These are phyloP conservation scores for Brassica cretica DNA, from an alignment of 345 rosid genomes.

Conservation along the genomic window DNA sequence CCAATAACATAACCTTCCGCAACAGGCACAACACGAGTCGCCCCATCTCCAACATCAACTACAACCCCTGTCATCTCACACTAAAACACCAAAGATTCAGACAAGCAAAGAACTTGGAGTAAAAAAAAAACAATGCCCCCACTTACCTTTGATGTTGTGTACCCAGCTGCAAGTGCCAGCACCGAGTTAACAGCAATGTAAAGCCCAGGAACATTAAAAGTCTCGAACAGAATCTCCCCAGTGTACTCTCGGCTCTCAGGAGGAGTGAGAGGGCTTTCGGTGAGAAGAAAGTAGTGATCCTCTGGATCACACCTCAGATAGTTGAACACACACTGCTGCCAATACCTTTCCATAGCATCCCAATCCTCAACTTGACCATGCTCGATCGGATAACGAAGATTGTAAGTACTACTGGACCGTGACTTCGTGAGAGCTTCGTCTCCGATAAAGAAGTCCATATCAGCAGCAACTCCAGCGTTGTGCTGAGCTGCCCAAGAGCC, in stretches of 20 bases:
- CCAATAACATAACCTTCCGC: conserved; percentile 99
- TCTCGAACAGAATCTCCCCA: conserved; percentile 97
- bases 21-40: conserved; percentile 91
- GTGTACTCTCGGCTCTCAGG: conserved; percentile 94
- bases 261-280: conserved; percentile 96
- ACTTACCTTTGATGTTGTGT: conserved; percentile 89
- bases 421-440: conserved; percentile 81
- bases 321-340: conserved; percentile 95
- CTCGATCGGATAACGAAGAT: conserved; percentile 76
- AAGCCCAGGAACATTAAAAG: conserved; percentile 89
- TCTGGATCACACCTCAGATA: conserved; percentile 96
- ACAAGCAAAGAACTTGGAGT: background rate
- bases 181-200: conserved; percentile 98
- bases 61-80: conserved; percentile 99
- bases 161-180: conserved; percentile 98
- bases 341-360: conserved; percentile 98
- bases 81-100: conserved; percentile 41
- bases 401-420: conserved; percentile 71
- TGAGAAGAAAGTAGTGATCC: conserved; percentile 94
- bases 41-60: conserved; percentile 97
- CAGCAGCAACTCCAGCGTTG: conserved; percentile 95
- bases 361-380: conserved; percentile 94
- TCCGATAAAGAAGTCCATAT: conserved; percentile 89
- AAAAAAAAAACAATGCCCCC: background rate
- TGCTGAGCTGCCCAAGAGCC: conserved; percentile 80